phyloP scores from a whole-genome alignment of 257 asterid species.

The Striga asiatica region DNA sequence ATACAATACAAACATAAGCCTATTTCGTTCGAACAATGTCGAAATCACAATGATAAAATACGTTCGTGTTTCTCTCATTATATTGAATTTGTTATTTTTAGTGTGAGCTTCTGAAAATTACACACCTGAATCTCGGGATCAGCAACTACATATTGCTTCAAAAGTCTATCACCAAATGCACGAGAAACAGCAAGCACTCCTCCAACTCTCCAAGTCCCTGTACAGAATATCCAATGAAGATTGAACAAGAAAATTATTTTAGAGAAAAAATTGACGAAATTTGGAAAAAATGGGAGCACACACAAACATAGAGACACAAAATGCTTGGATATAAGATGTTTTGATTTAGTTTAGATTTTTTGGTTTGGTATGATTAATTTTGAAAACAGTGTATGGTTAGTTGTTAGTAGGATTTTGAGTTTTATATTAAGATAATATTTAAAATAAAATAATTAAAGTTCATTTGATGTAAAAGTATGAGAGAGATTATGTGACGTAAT shows the following conservation, averaged over 20 bases:
- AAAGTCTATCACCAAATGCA: constrained; percentile 74
- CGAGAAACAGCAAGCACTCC: constrained; percentile 91
- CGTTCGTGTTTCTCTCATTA: not conserved
- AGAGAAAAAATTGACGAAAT: too few species aligned
- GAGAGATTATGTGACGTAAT: too few species aligned
- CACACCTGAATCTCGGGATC: constrained; percentile 77
- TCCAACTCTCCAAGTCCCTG: constrained; percentile 92
- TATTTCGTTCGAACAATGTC: not conserved
- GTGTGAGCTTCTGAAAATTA: not conserved
- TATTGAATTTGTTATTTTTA: too few species aligned
- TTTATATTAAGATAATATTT: too few species aligned
- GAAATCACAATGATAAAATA: not conserved
- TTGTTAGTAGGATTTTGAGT: too few species aligned
- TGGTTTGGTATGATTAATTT: too few species aligned
- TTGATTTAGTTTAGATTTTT: too few species aligned
- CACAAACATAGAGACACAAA: not conserved
- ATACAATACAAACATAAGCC: not conserved
- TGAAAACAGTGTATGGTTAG: too few species aligned
- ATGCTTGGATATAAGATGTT: too few species aligned
- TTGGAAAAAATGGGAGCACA: not conserved
- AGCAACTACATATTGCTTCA: constrained; percentile 71
- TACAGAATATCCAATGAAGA: not conserved
- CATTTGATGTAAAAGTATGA: too few species aligned
- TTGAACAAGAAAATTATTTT: not conserved
- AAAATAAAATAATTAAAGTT: too few species aligned